A percentile compares a stretch with the other conserved stretches of the same genome.
Conservation (phyloP, 305 asterid species). For the Stenogyne calaminthoides region DNA sequence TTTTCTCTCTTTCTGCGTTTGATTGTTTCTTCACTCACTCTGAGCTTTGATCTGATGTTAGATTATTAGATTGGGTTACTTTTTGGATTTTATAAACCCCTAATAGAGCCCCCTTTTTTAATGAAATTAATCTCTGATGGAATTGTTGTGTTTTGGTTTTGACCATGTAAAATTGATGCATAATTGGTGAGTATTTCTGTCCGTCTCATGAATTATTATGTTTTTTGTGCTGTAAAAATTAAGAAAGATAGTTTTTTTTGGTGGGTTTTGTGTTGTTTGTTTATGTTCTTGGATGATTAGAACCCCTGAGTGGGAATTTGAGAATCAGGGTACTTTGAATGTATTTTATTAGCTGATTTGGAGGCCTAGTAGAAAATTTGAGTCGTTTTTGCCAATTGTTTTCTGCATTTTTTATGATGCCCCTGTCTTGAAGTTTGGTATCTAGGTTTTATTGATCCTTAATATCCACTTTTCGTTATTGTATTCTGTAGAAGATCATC, state of each 20-base stretch:
- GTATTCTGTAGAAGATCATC: constrained; percentile 1
- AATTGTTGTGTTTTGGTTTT: constrained; percentile 19
- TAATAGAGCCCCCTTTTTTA: constrained; percentile 3
- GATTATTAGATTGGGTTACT: constrained; percentile 12
- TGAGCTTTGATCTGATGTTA: constrained; percentile 35
- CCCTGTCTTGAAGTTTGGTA: constrained; percentile 4
- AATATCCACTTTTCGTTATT: neutral
- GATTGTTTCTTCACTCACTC: constrained; percentile 21
- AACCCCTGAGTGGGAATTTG: neutral
- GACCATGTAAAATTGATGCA: constrained; percentile 16
- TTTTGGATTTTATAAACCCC: constrained; percentile 13
- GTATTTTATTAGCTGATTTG: neutral
- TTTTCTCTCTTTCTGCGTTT: constrained; percentile 8
- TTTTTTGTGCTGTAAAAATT: neutral
- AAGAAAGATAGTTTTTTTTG: neutral
- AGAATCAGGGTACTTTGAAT: constrained; percentile 6
- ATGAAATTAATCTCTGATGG: constrained; percentile 7
- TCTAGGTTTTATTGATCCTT: neutral
- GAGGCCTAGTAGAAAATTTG: neutral
- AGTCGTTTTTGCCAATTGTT: neutral
- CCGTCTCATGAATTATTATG: neutral
- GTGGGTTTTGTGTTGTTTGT: neutral
- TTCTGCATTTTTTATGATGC: neutral
- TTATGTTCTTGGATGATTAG: constrained; percentile 4
- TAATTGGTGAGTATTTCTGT: neutral